Conservation (phyloP, 495 filamentous ascomycete genomes). For the Monascus purpureus region DNA sequence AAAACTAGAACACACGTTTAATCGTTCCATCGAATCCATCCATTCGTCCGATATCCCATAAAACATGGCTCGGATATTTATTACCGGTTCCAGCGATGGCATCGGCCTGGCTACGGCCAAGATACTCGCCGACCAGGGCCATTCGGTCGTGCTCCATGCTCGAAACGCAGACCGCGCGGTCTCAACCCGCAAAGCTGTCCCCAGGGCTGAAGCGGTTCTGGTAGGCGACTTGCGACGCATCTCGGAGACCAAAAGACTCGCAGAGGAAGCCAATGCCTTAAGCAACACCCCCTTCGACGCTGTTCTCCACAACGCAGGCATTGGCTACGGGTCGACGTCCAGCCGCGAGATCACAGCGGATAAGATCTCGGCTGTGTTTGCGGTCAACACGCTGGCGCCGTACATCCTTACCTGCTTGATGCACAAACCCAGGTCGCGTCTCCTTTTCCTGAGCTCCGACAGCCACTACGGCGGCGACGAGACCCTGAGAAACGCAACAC, state of each 20-base stretch:
- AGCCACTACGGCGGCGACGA: slow-evolving; percentile 35
- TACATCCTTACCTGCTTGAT: slow-evolving; percentile 43
- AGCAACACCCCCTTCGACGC: slow-evolving; percentile 33
- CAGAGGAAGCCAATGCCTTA: slow-evolving; percentile 31
- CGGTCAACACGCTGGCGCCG: slow-evolving; percentile 43
- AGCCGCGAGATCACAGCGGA: slow-evolving; percentile 23
- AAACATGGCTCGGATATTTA: slow-evolving; percentile 40
- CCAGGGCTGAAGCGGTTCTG: slow-evolving; percentile 33
- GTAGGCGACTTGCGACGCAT: slow-evolving; percentile 37
- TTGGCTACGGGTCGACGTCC: slow-evolving; percentile 22
- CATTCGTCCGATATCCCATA: too few relatives aligned
- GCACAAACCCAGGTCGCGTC: slow-evolving; percentile 29
- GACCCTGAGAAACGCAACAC: slow-evolving; percentile 23
- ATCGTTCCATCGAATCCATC: too few relatives aligned
- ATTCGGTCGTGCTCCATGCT: slow-evolving; percentile 43
- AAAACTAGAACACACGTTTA: too few relatives aligned
- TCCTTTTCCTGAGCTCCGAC: slow-evolving; percentile 38
- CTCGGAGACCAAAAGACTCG: slow-evolving; percentile 39
- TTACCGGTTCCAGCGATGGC: slow-evolving; percentile 35
- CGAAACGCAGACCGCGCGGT: slow-evolving; percentile 35
- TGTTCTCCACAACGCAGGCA: slow-evolving; percentile 46
- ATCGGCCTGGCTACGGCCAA: slow-evolving; percentile 38
- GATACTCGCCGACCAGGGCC: slow-evolving; percentile 33
- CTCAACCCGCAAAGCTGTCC: slow-evolving; percentile 28
- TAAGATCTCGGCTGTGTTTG: slow-evolving; percentile 36